phyloP scores from a whole-genome alignment of 2,329 filamentous ascomycete species.

The Calcarisporium arbuscula region DNA sequence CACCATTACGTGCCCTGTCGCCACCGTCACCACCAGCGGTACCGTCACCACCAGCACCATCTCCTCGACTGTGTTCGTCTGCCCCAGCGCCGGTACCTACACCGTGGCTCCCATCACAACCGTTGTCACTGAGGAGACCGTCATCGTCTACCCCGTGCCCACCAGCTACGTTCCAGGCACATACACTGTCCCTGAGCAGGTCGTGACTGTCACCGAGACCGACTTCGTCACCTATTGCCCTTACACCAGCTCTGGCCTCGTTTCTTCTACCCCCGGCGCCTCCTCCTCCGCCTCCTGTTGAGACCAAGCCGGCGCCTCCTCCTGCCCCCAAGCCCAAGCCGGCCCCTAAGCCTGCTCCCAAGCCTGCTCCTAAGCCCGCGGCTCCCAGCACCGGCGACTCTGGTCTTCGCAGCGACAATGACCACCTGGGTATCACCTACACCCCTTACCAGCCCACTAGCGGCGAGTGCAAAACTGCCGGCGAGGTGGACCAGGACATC shows the following conservation, averaged over 20 bases:
- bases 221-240: conserved; percentile 66
- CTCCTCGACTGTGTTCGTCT: conserved; percentile 64
- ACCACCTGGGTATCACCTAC: conserved; percentile 73
- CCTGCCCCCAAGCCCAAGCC: conserved; percentile 10
- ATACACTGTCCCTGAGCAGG: conserved; percentile 62
- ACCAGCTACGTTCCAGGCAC: conserved; percentile 61
- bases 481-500: conserved; percentile 56
- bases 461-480: conserved; percentile 58
- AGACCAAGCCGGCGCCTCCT: conserved; percentile 15
- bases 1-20: conserved; percentile 64
- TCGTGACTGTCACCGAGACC: conserved; percentile 64
- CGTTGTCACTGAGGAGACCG: conserved; percentile 45
- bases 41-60: conserved; percentile 60
- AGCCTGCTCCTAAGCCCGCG: conserved; percentile 16
- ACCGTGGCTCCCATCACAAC: conserved; percentile 66
- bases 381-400: no score
- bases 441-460: conserved; percentile 59
- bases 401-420: conserved; percentile 36
- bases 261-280: conserved; percentile 21
- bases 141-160: conserved; percentile 59
- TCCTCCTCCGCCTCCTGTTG: conserved; percentile 8
- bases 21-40: conserved; percentile 53
- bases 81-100: conserved; percentile 68
- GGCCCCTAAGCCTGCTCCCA: conserved; percentile 13
- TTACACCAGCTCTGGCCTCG: conserved; percentile 41